Conservation (phyloP, 2,329 filamentous ascomycete genomes). For the Xylaria sp. region DNA sequence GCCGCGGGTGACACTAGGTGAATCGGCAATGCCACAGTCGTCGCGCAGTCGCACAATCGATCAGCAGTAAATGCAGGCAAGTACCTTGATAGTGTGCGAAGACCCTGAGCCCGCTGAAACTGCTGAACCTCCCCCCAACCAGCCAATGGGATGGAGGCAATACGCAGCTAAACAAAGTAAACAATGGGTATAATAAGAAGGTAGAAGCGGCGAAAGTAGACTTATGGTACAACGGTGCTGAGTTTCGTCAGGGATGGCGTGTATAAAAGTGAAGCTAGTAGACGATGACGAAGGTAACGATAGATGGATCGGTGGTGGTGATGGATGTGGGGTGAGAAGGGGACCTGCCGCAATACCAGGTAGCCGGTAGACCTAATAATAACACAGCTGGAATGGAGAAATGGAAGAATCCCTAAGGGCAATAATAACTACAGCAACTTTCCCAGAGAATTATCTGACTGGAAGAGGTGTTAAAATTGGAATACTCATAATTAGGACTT, state of each 20-base stretch:
- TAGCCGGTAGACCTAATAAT: background rate
- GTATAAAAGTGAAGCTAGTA: background rate
- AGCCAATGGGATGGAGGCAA: background rate
- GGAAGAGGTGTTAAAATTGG: background rate
- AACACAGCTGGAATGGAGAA: background rate
- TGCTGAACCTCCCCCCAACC: constrained; percentile 11
- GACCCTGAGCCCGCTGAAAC: constrained; percentile 1
- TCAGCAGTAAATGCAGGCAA: constrained; percentile 2
- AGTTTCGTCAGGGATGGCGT: background rate
- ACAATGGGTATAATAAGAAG: background rate
- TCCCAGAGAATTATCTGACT: background rate
- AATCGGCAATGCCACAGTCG: background rate
- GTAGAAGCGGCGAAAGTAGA: background rate
- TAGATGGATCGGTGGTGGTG: background rate
- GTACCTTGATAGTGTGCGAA: background rate
- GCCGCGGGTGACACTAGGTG: background rate
- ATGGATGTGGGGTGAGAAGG: background rate
- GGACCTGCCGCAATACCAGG: background rate
- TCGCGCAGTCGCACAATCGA: constrained; percentile 3
- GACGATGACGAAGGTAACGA: background rate
- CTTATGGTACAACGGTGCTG: background rate
- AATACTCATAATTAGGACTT: constrained; percentile 2
- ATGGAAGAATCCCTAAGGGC: background rate
- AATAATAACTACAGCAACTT: background rate
- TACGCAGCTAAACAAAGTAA: constrained; percentile 1